Conservation (phyloP, 257 asterid genomes). For the Gentiana dahurica region DNA sequence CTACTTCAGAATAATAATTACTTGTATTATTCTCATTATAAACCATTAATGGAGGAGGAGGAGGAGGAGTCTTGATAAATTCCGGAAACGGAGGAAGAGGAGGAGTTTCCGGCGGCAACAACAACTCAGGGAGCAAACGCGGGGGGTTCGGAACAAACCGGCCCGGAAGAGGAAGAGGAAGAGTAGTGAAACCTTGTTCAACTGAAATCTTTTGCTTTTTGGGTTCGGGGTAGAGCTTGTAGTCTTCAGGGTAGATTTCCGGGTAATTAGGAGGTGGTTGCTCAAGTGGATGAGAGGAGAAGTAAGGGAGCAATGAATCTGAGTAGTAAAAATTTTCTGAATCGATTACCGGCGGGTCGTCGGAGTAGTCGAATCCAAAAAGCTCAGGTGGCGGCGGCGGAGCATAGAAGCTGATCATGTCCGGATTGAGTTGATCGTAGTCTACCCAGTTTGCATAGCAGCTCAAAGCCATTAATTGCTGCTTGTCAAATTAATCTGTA, state of each 20-base stretch:
- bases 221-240: not conserved
- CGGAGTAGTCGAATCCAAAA: not conserved
- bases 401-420: not conserved
- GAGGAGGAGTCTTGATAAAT: constrained; percentile 9
- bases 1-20: constrained; percentile 3
- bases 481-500: not conserved
- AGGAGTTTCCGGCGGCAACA: constrained; percentile 3
- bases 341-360: not conserved
- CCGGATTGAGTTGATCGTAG: constrained; percentile 6
- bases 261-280: constrained; percentile 3
- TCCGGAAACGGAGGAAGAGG: constrained; percentile 10
- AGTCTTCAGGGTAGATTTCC: constrained; percentile 5
- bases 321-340: constrained; percentile 3
- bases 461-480: constrained; percentile 17
- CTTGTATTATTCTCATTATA: constrained; percentile 9
- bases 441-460: constrained; percentile 13
- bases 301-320: not conserved
- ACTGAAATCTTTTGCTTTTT: constrained; percentile 11
- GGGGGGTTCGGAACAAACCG: constrained; percentile 21
- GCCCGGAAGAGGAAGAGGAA: too few species aligned
- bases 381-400: not conserved
- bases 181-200: too few species aligned
- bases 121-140: constrained; percentile 13
- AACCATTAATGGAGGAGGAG: constrained; percentile 3
- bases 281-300: not conserved